Evolutionary conservation across 345 rosid genomes (phyloP).

Genomic region (Ricinus communis): DNA sequence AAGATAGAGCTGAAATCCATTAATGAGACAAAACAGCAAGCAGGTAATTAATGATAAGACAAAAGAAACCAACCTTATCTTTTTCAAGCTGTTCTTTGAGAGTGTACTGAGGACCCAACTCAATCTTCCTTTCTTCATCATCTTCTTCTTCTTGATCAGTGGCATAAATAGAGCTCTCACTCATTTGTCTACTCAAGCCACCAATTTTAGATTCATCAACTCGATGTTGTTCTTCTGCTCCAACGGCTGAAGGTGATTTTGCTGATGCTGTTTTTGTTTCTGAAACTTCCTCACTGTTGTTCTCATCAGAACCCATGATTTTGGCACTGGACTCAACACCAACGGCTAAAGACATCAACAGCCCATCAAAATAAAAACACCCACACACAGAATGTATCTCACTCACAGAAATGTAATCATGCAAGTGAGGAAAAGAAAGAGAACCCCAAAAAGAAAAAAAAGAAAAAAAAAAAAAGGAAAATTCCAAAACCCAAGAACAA

Average conservation of each 20-base stretch:
- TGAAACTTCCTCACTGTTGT: constrained; percentile 27
- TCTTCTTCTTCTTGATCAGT: constrained; percentile 45
- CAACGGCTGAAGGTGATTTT: constrained; percentile 25
- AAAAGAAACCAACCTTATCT: constrained; percentile 53
- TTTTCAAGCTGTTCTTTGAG: constrained; percentile 68
- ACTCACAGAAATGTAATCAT: not conserved
- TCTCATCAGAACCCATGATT: constrained; percentile 46
- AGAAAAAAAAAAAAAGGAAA: constrained; percentile 13
- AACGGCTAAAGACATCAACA: constrained; percentile 43
- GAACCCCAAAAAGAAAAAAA: not conserved
- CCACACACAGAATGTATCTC: not conserved
- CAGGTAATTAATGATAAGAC: not conserved
- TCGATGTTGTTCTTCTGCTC: constrained; percentile 6
- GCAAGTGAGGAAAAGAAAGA: not conserved
- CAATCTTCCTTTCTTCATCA: constrained; percentile 54
- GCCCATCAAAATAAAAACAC: constrained; percentile 29
- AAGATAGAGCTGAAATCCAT: not conserved
- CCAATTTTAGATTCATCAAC: constrained; percentile 24
- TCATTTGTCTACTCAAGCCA: constrained; percentile 30
- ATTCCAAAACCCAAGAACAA: constrained; percentile 4
- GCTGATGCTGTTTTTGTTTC: constrained; percentile 18
- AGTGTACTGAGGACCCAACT: constrained; percentile 62
- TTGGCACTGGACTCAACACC: constrained; percentile 36
- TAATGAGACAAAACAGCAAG: constrained; percentile 1
- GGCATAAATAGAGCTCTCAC: constrained; percentile 41